Evolutionary conservation across 306 rosid species (phyloP).

Genomic region (Acacia acuminata): DNA sequence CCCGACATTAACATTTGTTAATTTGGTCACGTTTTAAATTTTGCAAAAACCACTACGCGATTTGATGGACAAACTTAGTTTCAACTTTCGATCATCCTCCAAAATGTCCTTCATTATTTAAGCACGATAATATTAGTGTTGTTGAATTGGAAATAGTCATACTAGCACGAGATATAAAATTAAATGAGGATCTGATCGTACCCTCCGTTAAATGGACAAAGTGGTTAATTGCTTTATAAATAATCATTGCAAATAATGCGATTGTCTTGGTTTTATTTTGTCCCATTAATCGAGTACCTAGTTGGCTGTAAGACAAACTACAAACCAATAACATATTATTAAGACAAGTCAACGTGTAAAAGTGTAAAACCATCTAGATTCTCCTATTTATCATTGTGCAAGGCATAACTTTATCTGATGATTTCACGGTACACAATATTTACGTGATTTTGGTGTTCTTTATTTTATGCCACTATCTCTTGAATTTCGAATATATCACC

Average conservation of each 20-base stretch:
- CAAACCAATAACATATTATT: neutral
- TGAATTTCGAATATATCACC: neutral
- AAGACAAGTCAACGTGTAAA: neutral
- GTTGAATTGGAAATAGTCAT: neutral
- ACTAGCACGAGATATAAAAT: neutral
- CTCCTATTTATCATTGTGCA: neutral
- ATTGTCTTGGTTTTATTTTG: neutral
- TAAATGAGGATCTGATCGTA: neutral
- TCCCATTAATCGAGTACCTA: neutral
- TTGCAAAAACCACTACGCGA: neutral
- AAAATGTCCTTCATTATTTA: neutral
- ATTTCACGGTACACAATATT: neutral
- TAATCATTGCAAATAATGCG: neutral
- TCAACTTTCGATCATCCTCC: too few relatives aligned
- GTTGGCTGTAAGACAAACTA: neutral
- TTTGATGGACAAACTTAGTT: neutral
- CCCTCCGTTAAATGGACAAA: neutral
- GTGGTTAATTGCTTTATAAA: neutral
- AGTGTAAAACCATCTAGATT: neutral
- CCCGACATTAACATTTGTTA: neutral
- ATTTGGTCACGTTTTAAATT: constrained; percentile 1
- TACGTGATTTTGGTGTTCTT: neutral
- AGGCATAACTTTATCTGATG: neutral
- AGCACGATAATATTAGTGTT: neutral
- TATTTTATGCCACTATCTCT: neutral